phyloP scores from a whole-genome alignment of 2,329 filamentous ascomycete genomes.

The Acarospora socialis region DNA sequence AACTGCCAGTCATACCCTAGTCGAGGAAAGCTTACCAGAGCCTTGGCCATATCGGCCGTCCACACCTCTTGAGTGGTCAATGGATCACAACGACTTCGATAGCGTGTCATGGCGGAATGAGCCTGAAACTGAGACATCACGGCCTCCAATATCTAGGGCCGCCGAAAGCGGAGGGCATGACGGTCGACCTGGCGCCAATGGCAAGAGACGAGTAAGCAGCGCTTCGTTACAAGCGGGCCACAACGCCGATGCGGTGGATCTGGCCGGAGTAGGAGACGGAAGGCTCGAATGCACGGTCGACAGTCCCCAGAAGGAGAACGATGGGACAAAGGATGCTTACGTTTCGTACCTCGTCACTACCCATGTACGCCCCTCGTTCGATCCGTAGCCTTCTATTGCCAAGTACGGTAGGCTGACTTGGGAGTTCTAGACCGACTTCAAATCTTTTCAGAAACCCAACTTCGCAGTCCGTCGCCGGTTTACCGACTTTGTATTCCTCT shows the following conservation, averaged over 20 bases:
- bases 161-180: constrained; percentile 28
- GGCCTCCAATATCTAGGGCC: constrained; percentile 27
- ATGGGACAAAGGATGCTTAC: constrained; percentile 92
- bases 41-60: constrained; percentile 14
- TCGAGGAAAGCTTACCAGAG: too few relatives aligned
- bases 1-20: too few relatives aligned
- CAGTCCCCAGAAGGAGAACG: constrained; percentile 82
- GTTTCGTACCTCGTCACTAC: constrained; percentile 92
- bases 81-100: constrained; percentile 56
- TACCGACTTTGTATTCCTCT: constrained; percentile 95
- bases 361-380: constrained; percentile 42
- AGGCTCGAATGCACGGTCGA: constrained; percentile 71
- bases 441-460: constrained; percentile 71
- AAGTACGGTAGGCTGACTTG: constrained; percentile 11
- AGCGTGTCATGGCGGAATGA: constrained; percentile 66
- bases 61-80: constrained; percentile 26
- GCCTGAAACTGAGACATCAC: constrained; percentile 31
- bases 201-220: constrained; percentile 34
- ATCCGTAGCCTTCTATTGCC: constrained; percentile 3
- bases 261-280: constrained; percentile 54
- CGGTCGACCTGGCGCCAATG: constrained; percentile 29
- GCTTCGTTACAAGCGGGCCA: constrained; percentile 34
- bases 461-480: constrained; percentile 79
- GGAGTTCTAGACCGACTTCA: constrained; percentile 64
- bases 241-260: constrained; percentile 41